Base-by-base conservation (phyloP, 345 rosid species). In the Moricandia moricandioides region DNA sequence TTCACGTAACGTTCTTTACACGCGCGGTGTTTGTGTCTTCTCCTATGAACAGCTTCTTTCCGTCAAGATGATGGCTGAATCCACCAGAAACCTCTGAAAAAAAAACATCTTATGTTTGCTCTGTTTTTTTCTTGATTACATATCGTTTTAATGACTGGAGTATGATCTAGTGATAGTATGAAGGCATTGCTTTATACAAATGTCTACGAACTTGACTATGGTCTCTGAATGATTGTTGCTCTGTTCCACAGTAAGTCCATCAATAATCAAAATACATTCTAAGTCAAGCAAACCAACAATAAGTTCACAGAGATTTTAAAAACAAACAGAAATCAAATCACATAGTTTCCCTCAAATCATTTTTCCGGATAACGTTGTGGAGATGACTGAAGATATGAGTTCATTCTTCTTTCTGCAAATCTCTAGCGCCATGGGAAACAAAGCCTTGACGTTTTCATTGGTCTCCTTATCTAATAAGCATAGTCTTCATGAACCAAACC, bases 1-100 rank as follows among this genome's bases (percentile, higher is more conserved):
- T 14, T 86, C 80, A 7, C 88, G 83, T 43, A 74, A 80, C n/a
- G 71, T 49, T 65, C 83, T 89, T 31, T 88, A 62, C 78, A 67
- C 84, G 3, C 76, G 70, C 3, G 88, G 83, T 1, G 35, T 71
- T 6, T 89, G 87, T 7, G 78, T 84, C 40, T 80, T 77, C 72
- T 81, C 91, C 0, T 54, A 68, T 30, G 96, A 89, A 77, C 90
- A 89, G 85, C 47, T 88, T 65, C 69, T 84, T 33, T 51, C 75
- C 0, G 77, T 79, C 17, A 73, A 80, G 73, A 59, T 69, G 39
- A 54, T 70, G 64, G 11, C 73, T 9, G 60, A 62, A 24, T 62
- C 69, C 7, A 5, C 69, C 0, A 78, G 59, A 71, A 72, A 72
- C 63, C 31, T 72, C 58, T 78, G 58, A 65, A 52, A 39, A 1